Conservation (phyloP, 1,284 basidiomycete species). For the Apiotrichum porosum region DNA sequence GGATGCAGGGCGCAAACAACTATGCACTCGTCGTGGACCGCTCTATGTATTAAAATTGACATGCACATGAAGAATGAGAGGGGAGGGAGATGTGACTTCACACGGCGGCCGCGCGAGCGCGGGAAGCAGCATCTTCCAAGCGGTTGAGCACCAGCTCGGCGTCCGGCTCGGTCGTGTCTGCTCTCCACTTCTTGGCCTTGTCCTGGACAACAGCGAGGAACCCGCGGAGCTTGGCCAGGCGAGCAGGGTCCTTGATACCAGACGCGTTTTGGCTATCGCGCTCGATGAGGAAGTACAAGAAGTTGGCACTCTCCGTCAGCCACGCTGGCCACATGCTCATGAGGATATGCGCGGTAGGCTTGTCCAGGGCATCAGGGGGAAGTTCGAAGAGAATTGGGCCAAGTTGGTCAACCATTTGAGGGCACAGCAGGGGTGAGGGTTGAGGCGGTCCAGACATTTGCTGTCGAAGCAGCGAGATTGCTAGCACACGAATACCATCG, state of each 20-base stretch:
- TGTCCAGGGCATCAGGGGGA: conserved; percentile 13
- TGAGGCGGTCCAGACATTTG: conserved; percentile 14
- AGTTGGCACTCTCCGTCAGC: conserved; percentile 28
- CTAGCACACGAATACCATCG: conserved; percentile 31
- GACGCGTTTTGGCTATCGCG: conserved; percentile 10
- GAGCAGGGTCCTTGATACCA: conserved; percentile 26
- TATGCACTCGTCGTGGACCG: too few species aligned
- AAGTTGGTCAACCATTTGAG: conserved; percentile 15
- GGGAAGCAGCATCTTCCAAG: conserved; percentile 8
- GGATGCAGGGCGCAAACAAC: too few species aligned
- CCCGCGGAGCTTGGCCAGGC: conserved; percentile 22
- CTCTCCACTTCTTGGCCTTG: conserved; percentile 7
- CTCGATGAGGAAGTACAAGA: conserved; percentile 14
- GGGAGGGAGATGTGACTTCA: too few species aligned
- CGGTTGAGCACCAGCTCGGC: conserved; percentile 10
- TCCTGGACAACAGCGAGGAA: not conserved
- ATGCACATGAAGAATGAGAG: too few species aligned
- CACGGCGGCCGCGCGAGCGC: conserved; percentile 1
- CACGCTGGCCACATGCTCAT: conserved; percentile 24
- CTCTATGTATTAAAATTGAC: too few species aligned
- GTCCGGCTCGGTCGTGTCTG: not conserved
- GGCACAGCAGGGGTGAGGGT: conserved; percentile 7
- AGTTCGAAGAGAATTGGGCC: conserved; percentile 20
- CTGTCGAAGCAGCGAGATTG: conserved; percentile 31
- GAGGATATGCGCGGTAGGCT: conserved; percentile 15